phyloP scores from a whole-genome alignment of 2,329 filamentous ascomycete genomes.

The Daldinia eschscholtzii region DNA sequence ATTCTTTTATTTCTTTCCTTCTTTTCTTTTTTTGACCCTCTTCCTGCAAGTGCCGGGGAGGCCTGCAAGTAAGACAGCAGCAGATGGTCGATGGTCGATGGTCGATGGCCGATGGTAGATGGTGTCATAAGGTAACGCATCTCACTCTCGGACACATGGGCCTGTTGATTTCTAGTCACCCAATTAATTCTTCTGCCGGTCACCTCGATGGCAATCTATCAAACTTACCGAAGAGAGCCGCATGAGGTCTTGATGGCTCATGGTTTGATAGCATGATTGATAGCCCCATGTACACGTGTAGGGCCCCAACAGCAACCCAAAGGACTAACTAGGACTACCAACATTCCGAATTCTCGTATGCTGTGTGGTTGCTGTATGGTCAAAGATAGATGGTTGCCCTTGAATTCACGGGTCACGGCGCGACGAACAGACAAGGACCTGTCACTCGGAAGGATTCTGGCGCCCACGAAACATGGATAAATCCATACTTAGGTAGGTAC shows the following conservation, averaged over 20 bases:
- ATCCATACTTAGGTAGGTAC: slow-evolving; percentile 4
- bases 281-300: slow-evolving; percentile 37
- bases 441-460: slow-evolving; percentile 19
- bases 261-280: slow-evolving; percentile 12
- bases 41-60: slow-evolving; percentile 30
- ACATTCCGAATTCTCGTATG: slow-evolving; percentile 14
- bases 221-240: slow-evolving; percentile 39
- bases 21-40: slow-evolving; percentile 1
- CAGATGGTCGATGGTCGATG: too few species aligned
- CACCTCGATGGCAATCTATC: slow-evolving; percentile 14
- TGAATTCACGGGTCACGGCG: background rate
- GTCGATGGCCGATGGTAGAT: slow-evolving; percentile 19
- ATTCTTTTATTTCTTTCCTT: background rate
- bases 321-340: slow-evolving; percentile 20
- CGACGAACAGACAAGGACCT: slow-evolving; percentile 11
- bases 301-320: slow-evolving; percentile 25
- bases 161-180: slow-evolving; percentile 27
- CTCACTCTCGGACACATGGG: slow-evolving; percentile 27
- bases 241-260: slow-evolving; percentile 8
- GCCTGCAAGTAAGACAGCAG: slow-evolving; percentile 35
- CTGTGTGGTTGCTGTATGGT: slow-evolving; percentile 3
- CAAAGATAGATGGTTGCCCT: slow-evolving; percentile 26
- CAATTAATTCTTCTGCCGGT: slow-evolving; percentile 29
- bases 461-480: slow-evolving; percentile 20
- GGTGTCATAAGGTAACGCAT: slow-evolving; percentile 29